These are phyloP conservation scores for Steccherinum ochraceum DNA, from an alignment of 768 basidiomycete genomes.

Conservation along the genomic window DNA sequence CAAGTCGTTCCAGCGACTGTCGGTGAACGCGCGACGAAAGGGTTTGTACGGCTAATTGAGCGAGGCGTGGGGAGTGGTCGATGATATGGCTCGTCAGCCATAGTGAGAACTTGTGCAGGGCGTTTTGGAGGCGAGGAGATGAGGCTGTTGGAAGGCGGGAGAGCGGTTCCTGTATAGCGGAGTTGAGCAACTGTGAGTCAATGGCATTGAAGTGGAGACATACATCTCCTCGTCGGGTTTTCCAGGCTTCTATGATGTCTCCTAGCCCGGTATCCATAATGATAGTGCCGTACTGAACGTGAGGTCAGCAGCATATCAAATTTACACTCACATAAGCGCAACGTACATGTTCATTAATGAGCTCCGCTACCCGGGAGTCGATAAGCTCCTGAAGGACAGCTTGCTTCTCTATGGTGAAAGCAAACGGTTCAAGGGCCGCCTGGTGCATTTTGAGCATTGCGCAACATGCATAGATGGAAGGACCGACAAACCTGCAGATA, in stretches of 20 bases:
- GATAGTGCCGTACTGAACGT: slow-evolving; percentile 39
- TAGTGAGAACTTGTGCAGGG: slow-evolving; percentile 66
- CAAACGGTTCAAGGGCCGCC: slow-evolving; percentile 60
- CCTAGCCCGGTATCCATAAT: slow-evolving; percentile 49
- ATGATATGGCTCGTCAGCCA: slow-evolving; percentile 86
- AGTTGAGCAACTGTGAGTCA: neutral
- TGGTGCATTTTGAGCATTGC: slow-evolving; percentile 20
- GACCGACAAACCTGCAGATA: slow-evolving; percentile 63
- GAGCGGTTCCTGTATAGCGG: slow-evolving; percentile 52
- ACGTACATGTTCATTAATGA: slow-evolving; percentile 84
- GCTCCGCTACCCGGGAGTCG: slow-evolving; percentile 49
- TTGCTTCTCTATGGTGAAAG: slow-evolving; percentile 61
- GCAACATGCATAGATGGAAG: neutral
- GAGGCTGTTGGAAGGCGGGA: slow-evolving; percentile 67
- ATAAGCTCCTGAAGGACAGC: slow-evolving; percentile 52
- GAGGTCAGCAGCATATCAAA: too few relatives aligned
- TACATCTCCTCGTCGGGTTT: slow-evolving; percentile 34
- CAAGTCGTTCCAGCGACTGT: slow-evolving; percentile 63
- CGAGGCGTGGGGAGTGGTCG: slow-evolving; percentile 72
- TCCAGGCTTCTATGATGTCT: slow-evolving; percentile 38
- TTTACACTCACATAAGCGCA: neutral
- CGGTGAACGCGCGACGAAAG: slow-evolving; percentile 71
- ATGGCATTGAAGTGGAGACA: slow-evolving; percentile 11
- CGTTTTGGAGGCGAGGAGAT: slow-evolving; percentile 51
- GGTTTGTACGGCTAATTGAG: slow-evolving; percentile 61